These are phyloP conservation scores for Ambrosia artemisiifolia DNA, from an alignment of 129 eudicot genomes.

Conservation along the genomic window DNA sequence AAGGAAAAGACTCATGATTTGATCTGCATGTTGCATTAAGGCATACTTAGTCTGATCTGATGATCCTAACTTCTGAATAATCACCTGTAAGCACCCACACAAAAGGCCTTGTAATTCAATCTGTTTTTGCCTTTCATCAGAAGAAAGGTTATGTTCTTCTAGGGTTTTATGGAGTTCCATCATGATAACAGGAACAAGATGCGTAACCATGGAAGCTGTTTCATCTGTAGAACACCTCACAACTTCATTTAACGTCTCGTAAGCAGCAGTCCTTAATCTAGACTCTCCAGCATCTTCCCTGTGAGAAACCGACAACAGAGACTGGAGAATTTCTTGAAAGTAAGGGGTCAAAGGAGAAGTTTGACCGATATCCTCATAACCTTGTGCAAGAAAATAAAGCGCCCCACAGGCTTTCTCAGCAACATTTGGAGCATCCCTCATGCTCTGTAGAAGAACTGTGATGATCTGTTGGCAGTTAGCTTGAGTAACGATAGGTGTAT, in stretches of 20 bases:
- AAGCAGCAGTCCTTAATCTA: conserved; percentile 75
- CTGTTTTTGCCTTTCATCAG: conserved; percentile 75
- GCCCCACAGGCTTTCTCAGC: conserved; percentile 96
- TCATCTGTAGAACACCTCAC: conserved; percentile 89
- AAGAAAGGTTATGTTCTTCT: conserved; percentile 66
- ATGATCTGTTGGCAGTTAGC: conserved; percentile 80
- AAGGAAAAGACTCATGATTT: conserved; percentile 84
- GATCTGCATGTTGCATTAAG: conserved; percentile 81
- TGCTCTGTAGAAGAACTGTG: conserved; percentile 75
- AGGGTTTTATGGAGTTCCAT: conserved; percentile 85
- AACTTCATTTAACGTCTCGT: conserved; percentile 84
- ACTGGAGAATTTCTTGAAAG: conserved; percentile 81
- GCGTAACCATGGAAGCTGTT: conserved; percentile 69
- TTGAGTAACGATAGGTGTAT: conserved; percentile 62
- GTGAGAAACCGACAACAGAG: conserved; percentile 66
- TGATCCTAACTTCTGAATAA: conserved; percentile 77
- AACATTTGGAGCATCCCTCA: conserved; percentile 89
- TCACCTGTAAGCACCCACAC: conserved; percentile 91
- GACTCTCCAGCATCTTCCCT: conserved; percentile 92
- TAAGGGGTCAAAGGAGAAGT: conserved; percentile 72
- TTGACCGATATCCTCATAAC: conserved; percentile 62
- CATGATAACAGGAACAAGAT: conserved; percentile 85
- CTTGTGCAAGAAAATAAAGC: conserved; percentile 88
- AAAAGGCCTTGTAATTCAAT: conserved; percentile 83
- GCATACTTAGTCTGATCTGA: conserved; percentile 60